phyloP scores from a whole-genome alignment of 2,329 filamentous ascomycete species.

The Aspergillus japonicus region DNA sequence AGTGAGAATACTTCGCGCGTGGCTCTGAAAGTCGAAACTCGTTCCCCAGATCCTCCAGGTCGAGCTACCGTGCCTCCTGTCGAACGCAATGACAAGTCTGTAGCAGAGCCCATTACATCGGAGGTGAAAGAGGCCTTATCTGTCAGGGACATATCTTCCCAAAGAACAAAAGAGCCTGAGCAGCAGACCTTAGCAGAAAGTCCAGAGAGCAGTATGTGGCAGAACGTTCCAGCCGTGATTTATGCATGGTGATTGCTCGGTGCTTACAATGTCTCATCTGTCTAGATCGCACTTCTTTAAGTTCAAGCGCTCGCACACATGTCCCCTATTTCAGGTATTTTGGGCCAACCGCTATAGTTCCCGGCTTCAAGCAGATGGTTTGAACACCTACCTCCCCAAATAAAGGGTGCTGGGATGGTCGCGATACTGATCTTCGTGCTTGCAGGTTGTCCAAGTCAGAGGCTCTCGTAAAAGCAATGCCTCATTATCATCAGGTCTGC shows the following conservation, averaged over 20 bases:
- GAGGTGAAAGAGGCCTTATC: slow-evolving; percentile 20
- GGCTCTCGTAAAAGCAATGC: slow-evolving; percentile 49
- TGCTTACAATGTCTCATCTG: slow-evolving; percentile 9
- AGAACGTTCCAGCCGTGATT: background rate
- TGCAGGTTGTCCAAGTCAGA: slow-evolving; percentile 56
- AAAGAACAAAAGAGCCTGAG: slow-evolving; percentile 26
- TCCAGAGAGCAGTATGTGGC: slow-evolving; percentile 39
- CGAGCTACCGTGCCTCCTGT: slow-evolving; percentile 9
- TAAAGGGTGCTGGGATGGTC: background rate
- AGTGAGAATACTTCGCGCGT: slow-evolving; percentile 20
- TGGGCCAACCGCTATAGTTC: slow-evolving; percentile 85
- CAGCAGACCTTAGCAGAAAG: slow-evolving; percentile 29
- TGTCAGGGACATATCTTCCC: slow-evolving; percentile 18
- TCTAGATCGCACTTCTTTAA: slow-evolving; percentile 38
- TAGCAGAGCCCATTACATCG: slow-evolving; percentile 14
- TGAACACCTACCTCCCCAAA: background rate
- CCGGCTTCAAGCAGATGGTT: slow-evolving; percentile 91
- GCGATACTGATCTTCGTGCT: slow-evolving; percentile 47
- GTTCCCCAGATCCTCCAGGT: slow-evolving; percentile 26
- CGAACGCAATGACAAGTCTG: slow-evolving; percentile 15
- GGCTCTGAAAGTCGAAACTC: slow-evolving; percentile 24
- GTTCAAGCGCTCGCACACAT: slow-evolving; percentile 39
- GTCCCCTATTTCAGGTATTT: slow-evolving; percentile 92
- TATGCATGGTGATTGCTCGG: background rate
- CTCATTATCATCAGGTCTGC: slow-evolving; percentile 40